These are phyloP conservation scores for Eremochloa ophiuroides DNA, from an alignment of 176 grass and related monocot species.

Conservation along the genomic window DNA sequence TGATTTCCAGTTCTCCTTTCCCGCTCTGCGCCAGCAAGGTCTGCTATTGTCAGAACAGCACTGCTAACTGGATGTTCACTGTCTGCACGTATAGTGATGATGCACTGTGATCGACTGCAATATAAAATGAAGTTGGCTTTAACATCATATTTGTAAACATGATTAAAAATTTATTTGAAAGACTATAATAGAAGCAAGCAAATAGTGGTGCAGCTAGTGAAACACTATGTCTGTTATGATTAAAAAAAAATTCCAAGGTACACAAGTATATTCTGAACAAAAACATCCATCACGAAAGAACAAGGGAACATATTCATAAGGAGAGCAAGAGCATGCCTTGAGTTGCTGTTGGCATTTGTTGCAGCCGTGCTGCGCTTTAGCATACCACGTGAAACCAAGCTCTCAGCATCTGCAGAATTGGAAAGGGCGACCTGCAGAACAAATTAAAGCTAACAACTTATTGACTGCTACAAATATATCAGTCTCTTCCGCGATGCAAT, in stretches of 20 bases:
- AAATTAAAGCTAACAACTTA: slow-evolving; percentile 23
- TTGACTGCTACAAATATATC: slow-evolving; percentile 1
- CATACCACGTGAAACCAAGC: slow-evolving; percentile 55
- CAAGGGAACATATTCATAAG: slow-evolving; percentile 6
- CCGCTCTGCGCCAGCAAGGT: slow-evolving; percentile 85
- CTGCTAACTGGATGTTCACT: slow-evolving; percentile 27
- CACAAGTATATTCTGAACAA: slow-evolving; percentile 5
- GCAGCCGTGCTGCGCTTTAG: slow-evolving; percentile 81
- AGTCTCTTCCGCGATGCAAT: background rate
- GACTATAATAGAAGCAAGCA: background rate
- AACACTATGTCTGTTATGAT: background rate
- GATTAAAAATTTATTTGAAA: background rate
- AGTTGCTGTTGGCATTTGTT: slow-evolving; percentile 83
- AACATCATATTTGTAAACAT: background rate
- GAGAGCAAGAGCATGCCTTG: slow-evolving; percentile 62
- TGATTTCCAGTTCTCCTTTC: slow-evolving; percentile 82
- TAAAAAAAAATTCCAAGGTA: background rate
- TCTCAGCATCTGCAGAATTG: slow-evolving; percentile 53
- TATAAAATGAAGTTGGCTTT: slow-evolving; percentile 14
- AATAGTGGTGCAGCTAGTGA: background rate
- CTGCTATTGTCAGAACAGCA: slow-evolving; percentile 73
- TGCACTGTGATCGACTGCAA: slow-evolving; percentile 86
- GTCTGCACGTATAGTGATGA: slow-evolving; percentile 61
- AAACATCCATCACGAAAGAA: background rate
- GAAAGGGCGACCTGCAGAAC: slow-evolving; percentile 52